These are phyloP conservation scores for Panicum virgatum DNA, from an alignment of 202 grass and related monocot species.

Conservation along the genomic window DNA sequence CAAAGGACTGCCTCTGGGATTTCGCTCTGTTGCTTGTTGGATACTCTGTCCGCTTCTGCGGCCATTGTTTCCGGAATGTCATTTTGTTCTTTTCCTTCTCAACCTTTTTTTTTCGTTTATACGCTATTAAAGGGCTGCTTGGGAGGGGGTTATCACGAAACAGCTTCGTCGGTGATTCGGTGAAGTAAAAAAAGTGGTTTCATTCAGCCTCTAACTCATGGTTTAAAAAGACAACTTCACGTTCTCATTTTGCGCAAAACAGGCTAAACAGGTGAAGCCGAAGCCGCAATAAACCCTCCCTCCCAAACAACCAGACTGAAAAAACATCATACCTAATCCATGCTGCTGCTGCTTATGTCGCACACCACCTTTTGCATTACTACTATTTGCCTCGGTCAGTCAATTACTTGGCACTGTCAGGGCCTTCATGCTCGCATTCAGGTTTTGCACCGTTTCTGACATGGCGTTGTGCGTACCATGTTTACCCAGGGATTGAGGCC, in stretches of 20 bases:
- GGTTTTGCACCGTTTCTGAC: not conserved
- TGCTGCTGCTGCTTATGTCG: not conserved
- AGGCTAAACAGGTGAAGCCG: no score
- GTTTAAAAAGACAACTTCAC: no score
- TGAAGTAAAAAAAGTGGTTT: no score
- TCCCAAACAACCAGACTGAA: no score
- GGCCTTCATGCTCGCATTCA: not conserved
- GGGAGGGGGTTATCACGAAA: no score
- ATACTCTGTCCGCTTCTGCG: conserved; percentile 42
- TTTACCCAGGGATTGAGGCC: conserved; percentile 79
- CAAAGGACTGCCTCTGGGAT: conserved; percentile 59
- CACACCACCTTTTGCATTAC: not conserved
- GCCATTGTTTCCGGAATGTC: not conserved
- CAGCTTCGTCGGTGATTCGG: no score
- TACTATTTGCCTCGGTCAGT: not conserved
- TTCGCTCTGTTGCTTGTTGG: conserved; percentile 45
- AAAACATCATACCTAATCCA: not conserved
- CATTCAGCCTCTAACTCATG: no score
- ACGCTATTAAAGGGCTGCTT: no score
- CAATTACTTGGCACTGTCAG: not conserved
- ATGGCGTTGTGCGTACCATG: not conserved
- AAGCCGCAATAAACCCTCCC: no score
- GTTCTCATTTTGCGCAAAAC: no score
- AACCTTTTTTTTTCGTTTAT: not conserved
- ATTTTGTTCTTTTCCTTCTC: not conserved